Conservation (phyloP, 1,284 basidiomycete genomes). For the Gastroboletus turbinatus region DNA sequence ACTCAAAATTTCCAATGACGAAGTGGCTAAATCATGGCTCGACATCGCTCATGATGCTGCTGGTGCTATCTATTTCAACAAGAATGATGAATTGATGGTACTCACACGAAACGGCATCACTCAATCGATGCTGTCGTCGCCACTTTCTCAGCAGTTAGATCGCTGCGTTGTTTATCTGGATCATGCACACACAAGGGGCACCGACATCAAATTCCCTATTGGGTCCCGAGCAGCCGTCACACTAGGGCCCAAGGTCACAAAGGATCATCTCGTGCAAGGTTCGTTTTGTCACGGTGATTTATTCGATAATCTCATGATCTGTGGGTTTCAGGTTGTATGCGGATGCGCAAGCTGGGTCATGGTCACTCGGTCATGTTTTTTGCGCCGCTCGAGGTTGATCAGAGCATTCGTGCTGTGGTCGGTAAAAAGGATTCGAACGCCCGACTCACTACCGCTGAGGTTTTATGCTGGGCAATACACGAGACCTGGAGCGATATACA, state of each 20-base stretch:
- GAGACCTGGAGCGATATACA: conserved; percentile 44
- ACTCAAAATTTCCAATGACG: conserved; percentile 43
- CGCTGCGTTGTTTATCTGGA: too few species aligned
- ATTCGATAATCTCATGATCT: background rate
- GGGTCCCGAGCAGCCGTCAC: too few species aligned
- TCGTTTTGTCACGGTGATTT: background rate
- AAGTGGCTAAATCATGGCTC: conserved; percentile 44
- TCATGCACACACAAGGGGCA: too few species aligned
- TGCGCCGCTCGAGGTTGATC: conserved; percentile 44
- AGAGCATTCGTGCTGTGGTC: conserved; percentile 11
- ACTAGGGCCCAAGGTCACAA: too few species aligned
- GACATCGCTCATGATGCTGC: conserved; percentile 10
- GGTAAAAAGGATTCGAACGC: conserved; percentile 1
- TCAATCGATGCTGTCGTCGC: too few species aligned
- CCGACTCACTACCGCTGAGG: conserved; percentile 29
- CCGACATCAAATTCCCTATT: too few species aligned
- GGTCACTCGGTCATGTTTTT: conserved; percentile 50
- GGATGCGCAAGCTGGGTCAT: conserved; percentile 47
- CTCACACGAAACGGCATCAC: too few species aligned
- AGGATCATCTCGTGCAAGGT: conserved; percentile 53
- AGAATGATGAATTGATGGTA: conserved; percentile 42
- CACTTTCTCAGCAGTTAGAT: too few species aligned
- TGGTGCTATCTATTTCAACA: conserved; percentile 47
- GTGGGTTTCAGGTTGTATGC: conserved; percentile 40
- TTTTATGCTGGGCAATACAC: conserved; percentile 44